Conservation (phyloP, 805 yeast genomes). For the Blastobotrys americana region DNA sequence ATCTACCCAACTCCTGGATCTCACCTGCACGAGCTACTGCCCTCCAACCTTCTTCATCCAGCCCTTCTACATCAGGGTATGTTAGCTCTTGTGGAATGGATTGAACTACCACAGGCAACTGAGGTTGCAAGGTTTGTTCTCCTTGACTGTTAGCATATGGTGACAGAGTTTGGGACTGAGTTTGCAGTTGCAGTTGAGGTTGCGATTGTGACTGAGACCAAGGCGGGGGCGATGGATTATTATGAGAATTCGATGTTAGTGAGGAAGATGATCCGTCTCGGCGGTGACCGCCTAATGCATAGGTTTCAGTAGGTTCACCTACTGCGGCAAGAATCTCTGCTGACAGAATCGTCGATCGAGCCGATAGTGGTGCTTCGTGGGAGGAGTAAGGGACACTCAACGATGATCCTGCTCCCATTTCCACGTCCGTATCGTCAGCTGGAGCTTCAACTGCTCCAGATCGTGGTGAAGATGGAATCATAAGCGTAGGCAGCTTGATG, state of each 20-base stretch:
- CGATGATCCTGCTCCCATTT: background rate
- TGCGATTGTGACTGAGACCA: background rate
- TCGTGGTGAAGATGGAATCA: slow-evolving; percentile 18
- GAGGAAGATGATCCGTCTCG: background rate
- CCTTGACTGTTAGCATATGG: background rate
- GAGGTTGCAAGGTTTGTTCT: slow-evolving; percentile 2
- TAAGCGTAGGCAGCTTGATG: slow-evolving; percentile 21
- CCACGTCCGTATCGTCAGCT: background rate
- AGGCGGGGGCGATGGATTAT: background rate
- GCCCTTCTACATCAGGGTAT: slow-evolving; percentile 30
- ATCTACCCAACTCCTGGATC: slow-evolving; percentile 57
- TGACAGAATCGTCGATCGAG: slow-evolving; percentile 16
- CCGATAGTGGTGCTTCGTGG: background rate
- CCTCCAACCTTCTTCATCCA: slow-evolving; percentile 75
- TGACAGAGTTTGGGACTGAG: background rate
- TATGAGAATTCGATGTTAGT: no score
- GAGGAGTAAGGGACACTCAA: background rate
- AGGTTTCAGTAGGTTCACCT: slow-evolving; percentile 7
- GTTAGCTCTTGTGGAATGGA: background rate
- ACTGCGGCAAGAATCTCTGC: slow-evolving; percentile 24
- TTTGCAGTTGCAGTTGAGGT: background rate
- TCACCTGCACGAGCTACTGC: slow-evolving; percentile 47
- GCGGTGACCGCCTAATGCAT: slow-evolving; percentile 3
- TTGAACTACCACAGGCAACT: slow-evolving; percentile 5
- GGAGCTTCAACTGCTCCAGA: background rate